Evolutionary conservation across 176 grass and related monocot species (phyloP).

Genomic region (Oryza glaberrima): DNA sequence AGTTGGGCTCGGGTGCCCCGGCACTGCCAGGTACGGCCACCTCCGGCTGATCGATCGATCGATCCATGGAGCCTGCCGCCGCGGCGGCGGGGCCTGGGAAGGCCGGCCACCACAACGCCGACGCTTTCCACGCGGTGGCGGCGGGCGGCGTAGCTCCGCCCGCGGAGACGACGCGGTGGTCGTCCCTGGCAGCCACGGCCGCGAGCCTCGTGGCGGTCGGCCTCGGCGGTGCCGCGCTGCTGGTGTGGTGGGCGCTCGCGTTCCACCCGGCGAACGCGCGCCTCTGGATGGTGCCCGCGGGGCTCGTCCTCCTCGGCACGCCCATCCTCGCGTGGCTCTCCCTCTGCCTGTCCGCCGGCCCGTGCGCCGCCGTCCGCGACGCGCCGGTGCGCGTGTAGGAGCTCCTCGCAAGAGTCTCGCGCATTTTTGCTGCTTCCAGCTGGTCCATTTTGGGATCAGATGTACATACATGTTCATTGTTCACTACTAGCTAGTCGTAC

Average conservation of each 20-base stretch:
- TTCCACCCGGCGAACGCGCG: slow-evolving; percentile 77
- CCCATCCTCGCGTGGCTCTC: slow-evolving; percentile 79
- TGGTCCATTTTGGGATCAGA: not conserved
- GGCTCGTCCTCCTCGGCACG: slow-evolving; percentile 84
- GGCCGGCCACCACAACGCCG: not conserved
- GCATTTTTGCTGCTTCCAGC: not conserved
- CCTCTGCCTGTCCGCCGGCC: slow-evolving; percentile 51
- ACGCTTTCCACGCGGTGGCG: not conserved
- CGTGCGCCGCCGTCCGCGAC: slow-evolving; percentile 24
- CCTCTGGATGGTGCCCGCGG: slow-evolving; percentile 97
- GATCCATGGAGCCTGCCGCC: slow-evolving; percentile 42
- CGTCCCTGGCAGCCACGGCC: slow-evolving; percentile 6
- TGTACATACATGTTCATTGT: not conserved
- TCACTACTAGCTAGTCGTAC: not conserved
- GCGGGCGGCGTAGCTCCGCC: too few species aligned
- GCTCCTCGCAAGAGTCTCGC: not conserved
- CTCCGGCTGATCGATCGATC: slow-evolving; percentile 18
- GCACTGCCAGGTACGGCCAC: slow-evolving; percentile 12
- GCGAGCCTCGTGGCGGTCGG: slow-evolving; percentile 50
- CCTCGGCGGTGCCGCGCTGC: slow-evolving; percentile 67
- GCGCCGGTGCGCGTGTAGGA: not conserved
- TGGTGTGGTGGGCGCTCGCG: slow-evolving; percentile 82
- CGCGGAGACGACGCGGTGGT: not conserved
- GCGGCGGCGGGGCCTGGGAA: slow-evolving; percentile 10
- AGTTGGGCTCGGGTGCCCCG: not conserved